Evolutionary conservation across 2,329 filamentous ascomycete genomes (phyloP).

Genomic region (Paraphoma chrysanthemicola): DNA sequence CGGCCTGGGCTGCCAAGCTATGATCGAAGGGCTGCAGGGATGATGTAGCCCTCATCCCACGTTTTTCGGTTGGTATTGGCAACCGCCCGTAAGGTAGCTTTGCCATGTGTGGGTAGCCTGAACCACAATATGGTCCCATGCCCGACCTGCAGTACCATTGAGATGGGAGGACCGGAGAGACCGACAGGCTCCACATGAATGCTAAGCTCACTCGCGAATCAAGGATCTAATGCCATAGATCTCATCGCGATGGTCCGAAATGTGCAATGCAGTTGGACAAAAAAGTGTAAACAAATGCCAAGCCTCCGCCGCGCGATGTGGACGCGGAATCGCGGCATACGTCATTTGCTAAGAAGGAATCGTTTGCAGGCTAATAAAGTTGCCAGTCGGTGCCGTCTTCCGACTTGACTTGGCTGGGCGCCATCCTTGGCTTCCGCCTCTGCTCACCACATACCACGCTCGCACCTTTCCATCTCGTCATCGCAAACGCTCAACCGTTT

Average conservation of each 20-base stretch:
- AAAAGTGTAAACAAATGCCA: slow-evolving; percentile 22
- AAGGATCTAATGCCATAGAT: neutral
- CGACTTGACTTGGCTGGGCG: slow-evolving; percentile 34
- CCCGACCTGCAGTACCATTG: slow-evolving; percentile 1
- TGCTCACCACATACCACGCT: slow-evolving; percentile 4
- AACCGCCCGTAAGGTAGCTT: neutral
- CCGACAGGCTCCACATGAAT: slow-evolving; percentile 2
- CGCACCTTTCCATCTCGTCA: neutral
- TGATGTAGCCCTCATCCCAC: slow-evolving; percentile 11
- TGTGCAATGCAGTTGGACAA: slow-evolving; percentile 1
- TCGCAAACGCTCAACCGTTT: neutral
- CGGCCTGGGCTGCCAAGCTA: slow-evolving; percentile 25
- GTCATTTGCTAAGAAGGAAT: slow-evolving; percentile 20
- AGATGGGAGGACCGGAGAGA: neutral
- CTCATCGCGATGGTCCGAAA: slow-evolving; percentile 1
- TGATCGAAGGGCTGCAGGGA: slow-evolving; percentile 13
- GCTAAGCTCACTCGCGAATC: slow-evolving; percentile 11
- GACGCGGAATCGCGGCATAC: slow-evolving; percentile 34
- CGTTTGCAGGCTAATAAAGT: slow-evolving; percentile 24
- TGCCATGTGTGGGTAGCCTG: slow-evolving; percentile 1
- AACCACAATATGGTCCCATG: neutral
- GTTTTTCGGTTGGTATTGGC: slow-evolving; percentile 7
- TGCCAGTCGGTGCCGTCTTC: slow-evolving; percentile 26
- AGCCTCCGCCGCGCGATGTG: slow-evolving; percentile 31
- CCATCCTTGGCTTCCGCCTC: slow-evolving; percentile 29